These are phyloP conservation scores for Penicillium fuscoglaucum DNA, from an alignment of 2,329 filamentous ascomycete genomes.

Conservation along the genomic window DNA sequence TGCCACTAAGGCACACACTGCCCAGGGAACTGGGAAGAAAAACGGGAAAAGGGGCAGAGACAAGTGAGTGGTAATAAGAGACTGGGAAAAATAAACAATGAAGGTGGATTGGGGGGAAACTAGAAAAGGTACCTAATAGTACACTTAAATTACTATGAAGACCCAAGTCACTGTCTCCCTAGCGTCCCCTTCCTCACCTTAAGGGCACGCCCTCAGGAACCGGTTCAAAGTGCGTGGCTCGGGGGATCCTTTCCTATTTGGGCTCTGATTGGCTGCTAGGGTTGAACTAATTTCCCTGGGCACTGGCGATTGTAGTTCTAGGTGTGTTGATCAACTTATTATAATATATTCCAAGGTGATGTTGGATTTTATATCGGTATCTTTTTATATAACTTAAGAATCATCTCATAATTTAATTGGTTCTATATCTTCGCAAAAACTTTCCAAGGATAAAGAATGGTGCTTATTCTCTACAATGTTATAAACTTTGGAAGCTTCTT, in stretches of 20 bases:
- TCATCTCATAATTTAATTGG: too few relatives aligned
- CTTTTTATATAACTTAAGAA: too few relatives aligned
- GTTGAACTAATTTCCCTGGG: slow-evolving; percentile 5
- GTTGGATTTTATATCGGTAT: too few relatives aligned
- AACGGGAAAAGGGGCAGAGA: slow-evolving; percentile 8
- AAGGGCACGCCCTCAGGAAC: slow-evolving; percentile 3
- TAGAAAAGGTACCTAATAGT: not conserved
- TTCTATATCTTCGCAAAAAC: too few relatives aligned
- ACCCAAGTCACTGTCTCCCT: not conserved
- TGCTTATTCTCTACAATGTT: too few relatives aligned
- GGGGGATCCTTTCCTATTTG: slow-evolving; percentile 6
- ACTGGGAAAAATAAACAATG: not conserved
- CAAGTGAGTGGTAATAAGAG: slow-evolving; percentile 6
- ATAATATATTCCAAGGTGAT: too few relatives aligned
- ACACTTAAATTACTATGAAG: not conserved
- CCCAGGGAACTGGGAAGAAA: not conserved
- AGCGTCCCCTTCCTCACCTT: not conserved
- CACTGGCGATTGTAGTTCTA: slow-evolving; percentile 4
- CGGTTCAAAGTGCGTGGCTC: not conserved
- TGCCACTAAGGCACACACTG: slow-evolving; percentile 14
- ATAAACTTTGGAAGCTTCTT: too few relatives aligned
- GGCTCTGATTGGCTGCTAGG: not conserved
- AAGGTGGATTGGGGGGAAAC: not conserved
- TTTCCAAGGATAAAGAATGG: too few relatives aligned
- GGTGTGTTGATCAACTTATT: slow-evolving; percentile 2